Evolutionary conservation across 2,329 filamentous ascomycete species (phyloP), one percentile per base, ranked within the genome.

Genomic region (Pestalotiopsis sp.): DNA sequence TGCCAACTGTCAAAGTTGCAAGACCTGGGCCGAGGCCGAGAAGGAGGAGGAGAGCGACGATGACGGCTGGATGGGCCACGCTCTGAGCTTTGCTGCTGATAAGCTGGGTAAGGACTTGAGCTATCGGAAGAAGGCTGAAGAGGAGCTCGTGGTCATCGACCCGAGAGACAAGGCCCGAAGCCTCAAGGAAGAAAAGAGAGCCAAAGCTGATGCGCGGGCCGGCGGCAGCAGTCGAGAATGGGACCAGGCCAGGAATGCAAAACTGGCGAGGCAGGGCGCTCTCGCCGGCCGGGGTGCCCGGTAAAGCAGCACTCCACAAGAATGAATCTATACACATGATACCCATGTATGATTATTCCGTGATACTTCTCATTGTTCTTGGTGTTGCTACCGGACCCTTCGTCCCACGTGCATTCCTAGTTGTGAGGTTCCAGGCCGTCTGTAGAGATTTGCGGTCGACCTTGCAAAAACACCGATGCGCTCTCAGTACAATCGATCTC

Each of bases 61-160:
- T 63, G 85, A 88, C 63, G 91, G 90, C 7, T 98, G 95, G 95
- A 93, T 98, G 90, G 89, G 89, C 3, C 95, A 98, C 79, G 86
- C 89, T 11, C 84, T 99, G 45, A 93, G 88, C 60, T 98, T 98
- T 79, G 92, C 92, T 49, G 96, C 95, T 70, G 96, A 98, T 75
- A 92, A 91, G 72, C 81, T 98, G 5, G 96, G 96, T 23, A 98
- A 98, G 78, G 93, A 98, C 80, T 81, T 98, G 66, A 93, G 88
- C 65, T 97, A 96, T 87, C 93, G 95, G 77, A 91, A 90, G 81
- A 95, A 96, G 80, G 95, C 95, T 66, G 94, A 96, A 76, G 94
- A 98, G 68, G 93, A 98, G 75, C 80, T 97, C 58, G 89, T 97
- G 60, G 94, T 98, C 3, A 98, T 98, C 79, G 96, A 99, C 82